These are phyloP conservation scores for Serendipita sp. DNA, from an alignment of 768 basidiomycete genomes.

Conservation along the genomic window DNA sequence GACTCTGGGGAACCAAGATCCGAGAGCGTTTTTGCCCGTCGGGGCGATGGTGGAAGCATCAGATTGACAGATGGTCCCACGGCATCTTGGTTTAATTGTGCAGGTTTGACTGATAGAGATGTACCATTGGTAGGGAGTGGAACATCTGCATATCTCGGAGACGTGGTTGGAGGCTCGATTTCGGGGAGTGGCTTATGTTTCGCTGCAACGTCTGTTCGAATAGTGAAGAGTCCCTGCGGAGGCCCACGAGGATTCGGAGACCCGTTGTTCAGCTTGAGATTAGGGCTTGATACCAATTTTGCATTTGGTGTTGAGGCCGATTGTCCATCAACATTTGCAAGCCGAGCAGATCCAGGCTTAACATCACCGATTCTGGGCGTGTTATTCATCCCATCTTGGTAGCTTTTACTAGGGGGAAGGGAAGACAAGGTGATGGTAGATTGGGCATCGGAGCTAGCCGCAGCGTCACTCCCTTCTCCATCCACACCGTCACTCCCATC, in stretches of 20 bases:
- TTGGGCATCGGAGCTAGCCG: conserved; percentile 1
- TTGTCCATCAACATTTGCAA: background rate
- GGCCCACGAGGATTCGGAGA: conserved; percentile 1
- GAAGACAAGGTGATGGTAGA: conserved; percentile 3
- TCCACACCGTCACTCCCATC: conserved; percentile 17
- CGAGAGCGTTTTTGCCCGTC: conserved; percentile 8
- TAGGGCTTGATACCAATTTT: background rate
- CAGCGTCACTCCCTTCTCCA: conserved; percentile 5
- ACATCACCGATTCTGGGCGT: background rate
- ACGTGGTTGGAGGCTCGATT: conserved; percentile 7
- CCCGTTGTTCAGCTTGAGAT: background rate
- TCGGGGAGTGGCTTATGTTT: conserved; percentile 5
- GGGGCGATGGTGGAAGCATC: conserved; percentile 9
- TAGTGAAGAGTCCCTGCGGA: background rate
- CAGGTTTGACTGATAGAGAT: background rate
- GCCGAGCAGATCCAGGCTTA: background rate
- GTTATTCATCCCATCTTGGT: background rate
- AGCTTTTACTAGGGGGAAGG: background rate
- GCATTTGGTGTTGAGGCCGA: background rate
- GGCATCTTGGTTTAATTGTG: background rate
- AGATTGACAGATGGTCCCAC: background rate
- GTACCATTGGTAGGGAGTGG: background rate
- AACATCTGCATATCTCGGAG: background rate
- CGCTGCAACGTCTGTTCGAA: background rate
- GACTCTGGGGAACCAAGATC: background rate